phyloP scores from a whole-genome alignment of 2,329 filamentous ascomycete genomes.

The Rugonectria rugulosa region DNA sequence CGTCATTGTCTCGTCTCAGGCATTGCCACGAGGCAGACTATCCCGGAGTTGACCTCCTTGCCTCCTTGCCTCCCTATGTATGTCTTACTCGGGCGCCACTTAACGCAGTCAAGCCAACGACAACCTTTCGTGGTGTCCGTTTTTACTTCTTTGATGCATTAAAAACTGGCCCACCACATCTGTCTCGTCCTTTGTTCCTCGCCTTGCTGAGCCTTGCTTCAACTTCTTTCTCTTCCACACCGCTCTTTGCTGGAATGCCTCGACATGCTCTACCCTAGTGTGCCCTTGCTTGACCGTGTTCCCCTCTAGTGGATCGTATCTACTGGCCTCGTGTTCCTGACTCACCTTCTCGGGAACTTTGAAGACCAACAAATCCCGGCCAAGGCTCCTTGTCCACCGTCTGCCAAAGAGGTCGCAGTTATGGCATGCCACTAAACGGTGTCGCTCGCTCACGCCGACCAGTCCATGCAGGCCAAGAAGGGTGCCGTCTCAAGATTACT shows the following conservation, averaged over 20 bases:
- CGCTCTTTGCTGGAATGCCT: conserved; percentile 37
- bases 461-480: conserved; percentile 22
- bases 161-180: conserved; percentile 27
- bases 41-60: conserved; percentile 10
- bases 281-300: conserved; percentile 1
- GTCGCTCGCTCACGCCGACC: conserved; percentile 17
- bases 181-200: conserved; percentile 28
- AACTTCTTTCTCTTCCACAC: conserved; percentile 29
- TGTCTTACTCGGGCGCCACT: conserved; percentile 31
- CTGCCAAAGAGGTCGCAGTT: conserved; percentile 17
- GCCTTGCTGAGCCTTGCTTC: conserved; percentile 24
- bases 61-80: not conserved
- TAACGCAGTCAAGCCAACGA: conserved; percentile 18
- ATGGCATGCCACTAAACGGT: conserved; percentile 12
- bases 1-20: conserved; percentile 25
- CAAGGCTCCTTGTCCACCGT: conserved; percentile 16
- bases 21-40: conserved; percentile 26
- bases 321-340: conserved; percentile 26
- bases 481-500: conserved; percentile 28
- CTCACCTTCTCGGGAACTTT: conserved; percentile 22
- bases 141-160: conserved; percentile 7
- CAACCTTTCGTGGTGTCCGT: conserved; percentile 13
- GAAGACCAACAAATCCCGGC: conserved; percentile 17
- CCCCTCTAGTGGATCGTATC: conserved; percentile 26
- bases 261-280: conserved; percentile 28